A percentile compares a stretch with the other conserved stretches of the same genome.
Conservation (phyloP, 2,329 filamentous ascomycete species). For the Leptoxyphium fumago region DNA sequence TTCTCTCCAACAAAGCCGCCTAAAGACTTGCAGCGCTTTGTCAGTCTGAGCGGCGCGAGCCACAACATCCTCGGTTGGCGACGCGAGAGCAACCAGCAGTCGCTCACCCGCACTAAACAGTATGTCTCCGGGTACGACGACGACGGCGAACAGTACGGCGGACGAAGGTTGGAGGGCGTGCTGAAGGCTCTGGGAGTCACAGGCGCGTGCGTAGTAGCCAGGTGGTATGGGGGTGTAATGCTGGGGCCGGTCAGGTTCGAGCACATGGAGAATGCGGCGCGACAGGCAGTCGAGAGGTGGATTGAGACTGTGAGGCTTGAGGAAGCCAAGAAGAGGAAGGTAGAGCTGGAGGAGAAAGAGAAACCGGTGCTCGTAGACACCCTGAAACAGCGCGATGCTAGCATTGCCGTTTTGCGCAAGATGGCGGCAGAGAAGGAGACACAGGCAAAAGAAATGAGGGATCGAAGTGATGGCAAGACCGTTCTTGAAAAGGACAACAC, state of each 20-base stretch:
- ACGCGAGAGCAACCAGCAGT: slow-evolving; percentile 31
- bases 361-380: slow-evolving; percentile 25
- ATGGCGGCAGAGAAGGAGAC: slow-evolving; percentile 32
- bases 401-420: slow-evolving; percentile 31
- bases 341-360: slow-evolving; percentile 18
- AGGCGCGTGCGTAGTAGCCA: slow-evolving; percentile 36
- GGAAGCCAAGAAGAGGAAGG: slow-evolving; percentile 17
- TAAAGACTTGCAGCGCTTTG: slow-evolving; percentile 27
- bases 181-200: slow-evolving; percentile 29
- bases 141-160: slow-evolving; percentile 39
- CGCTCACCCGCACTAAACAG: slow-evolving; percentile 24
- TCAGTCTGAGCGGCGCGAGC: slow-evolving; percentile 30
- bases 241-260: slow-evolving; percentile 38
- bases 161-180: slow-evolving; percentile 32
- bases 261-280: slow-evolving; percentile 36
- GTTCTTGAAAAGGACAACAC: slow-evolving; percentile 1
- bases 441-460: slow-evolving; percentile 16
- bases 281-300: slow-evolving; percentile 32
- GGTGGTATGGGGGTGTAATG: slow-evolving; percentile 41
- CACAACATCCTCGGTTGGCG: slow-evolving; percentile 40
- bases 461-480: background rate
- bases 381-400: slow-evolving; percentile 33
- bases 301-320: slow-evolving; percentile 17
- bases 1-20: slow-evolving; percentile 32
- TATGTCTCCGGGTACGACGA: slow-evolving; percentile 35